Base-by-base conservation (phyloP, 2,329 filamentous ascomycete species). In the Didymosphaeria variabile region DNA sequence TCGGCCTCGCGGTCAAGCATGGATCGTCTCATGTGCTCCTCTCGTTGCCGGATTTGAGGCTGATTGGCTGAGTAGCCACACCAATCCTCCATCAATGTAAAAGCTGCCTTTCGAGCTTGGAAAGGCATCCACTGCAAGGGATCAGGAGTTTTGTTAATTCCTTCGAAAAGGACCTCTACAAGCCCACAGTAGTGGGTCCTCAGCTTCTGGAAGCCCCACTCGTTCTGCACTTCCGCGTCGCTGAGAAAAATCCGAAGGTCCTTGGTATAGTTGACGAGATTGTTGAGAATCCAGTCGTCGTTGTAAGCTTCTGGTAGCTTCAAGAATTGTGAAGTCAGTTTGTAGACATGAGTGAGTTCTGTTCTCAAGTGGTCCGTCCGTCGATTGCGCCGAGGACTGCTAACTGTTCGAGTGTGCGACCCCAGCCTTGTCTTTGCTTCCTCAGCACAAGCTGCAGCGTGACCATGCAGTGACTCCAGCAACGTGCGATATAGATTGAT, bases 71-170 rank as follows among this genome's bases (percentile, higher is more conserved):
- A 97, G 76, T 96, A 97, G 2, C 95, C 95, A 75, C 95, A 99
- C 96, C 96, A 99, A 67, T 98, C 94, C 79, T 99, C 95, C 94
- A 99, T 98, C 51, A 99, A 82, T 0, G 94, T 90, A 74, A 99
- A 99, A 0, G 94, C 91, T 5, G 95, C 97, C 75, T 97, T 97
- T 44, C 96, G 86, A 13, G 94, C 92, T 76, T 99, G 95, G 72
- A 99, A 99, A 0, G 95, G 94, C 88, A 99, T 95, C 94, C 95
- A 99, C 34, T 93, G 87, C 5, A 92, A 90, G 1, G 93, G 91
- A 62, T 97, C 92, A 63, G 89, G 89, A 0, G 93, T 93, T 55
- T 90, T 87, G 68, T 94, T 95, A 69, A 97, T 93, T 6, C 92
- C 93, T 68, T 97, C 92, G 67, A 97, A 99, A 0, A 99, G 82